Percentiles rank a stretch among this genome's conserved stretches.
Evolutionary conservation across 768 basidiomycete species (phyloP).

Genomic region (Trametes villosa): DNA sequence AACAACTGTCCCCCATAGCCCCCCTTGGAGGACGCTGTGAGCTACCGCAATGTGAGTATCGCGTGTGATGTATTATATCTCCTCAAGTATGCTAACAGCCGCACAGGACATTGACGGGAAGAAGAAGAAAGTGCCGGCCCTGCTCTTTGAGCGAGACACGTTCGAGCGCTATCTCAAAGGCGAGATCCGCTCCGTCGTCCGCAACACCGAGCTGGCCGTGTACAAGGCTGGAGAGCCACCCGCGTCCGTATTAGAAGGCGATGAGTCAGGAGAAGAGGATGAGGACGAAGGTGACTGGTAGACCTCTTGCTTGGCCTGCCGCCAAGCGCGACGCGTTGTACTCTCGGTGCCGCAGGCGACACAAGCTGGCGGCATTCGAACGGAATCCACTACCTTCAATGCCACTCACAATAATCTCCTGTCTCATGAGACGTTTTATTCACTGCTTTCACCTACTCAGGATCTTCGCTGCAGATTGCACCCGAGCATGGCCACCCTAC

Average conservation of each 20-base stretch:
- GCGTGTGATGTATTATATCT: not conserved
- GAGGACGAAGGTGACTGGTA: not conserved
- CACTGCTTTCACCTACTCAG: too few relatives aligned
- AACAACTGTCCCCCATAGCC: not conserved
- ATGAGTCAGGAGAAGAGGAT: not conserved
- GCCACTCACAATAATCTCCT: too few relatives aligned
- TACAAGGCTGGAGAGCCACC: slow-evolving; percentile 23
- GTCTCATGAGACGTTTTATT: too few relatives aligned
- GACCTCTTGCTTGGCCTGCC: not conserved
- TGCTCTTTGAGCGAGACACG: slow-evolving; percentile 28
- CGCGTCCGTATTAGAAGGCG: slow-evolving; percentile 2
- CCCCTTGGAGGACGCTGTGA: slow-evolving; percentile 28
- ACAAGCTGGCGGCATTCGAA: too few relatives aligned
- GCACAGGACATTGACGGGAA: slow-evolving; percentile 31
- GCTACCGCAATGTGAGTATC: slow-evolving; percentile 5
- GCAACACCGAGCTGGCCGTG: slow-evolving; percentile 30
- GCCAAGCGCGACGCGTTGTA: too few relatives aligned
- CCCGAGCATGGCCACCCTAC: too few relatives aligned
- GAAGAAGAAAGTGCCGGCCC: slow-evolving; percentile 27
- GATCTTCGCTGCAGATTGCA: too few relatives aligned
- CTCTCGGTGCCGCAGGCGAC: too few relatives aligned
- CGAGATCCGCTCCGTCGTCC: slow-evolving; percentile 28
- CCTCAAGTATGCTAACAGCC: not conserved
- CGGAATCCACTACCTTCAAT: too few relatives aligned
- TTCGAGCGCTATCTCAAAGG: slow-evolving; percentile 34